Percentiles rank a stretch among this genome's conserved stretches.
Evolutionary conservation across 768 basidiomycete species (phyloP).

Genomic region (Coprinellus micaceus): DNA sequence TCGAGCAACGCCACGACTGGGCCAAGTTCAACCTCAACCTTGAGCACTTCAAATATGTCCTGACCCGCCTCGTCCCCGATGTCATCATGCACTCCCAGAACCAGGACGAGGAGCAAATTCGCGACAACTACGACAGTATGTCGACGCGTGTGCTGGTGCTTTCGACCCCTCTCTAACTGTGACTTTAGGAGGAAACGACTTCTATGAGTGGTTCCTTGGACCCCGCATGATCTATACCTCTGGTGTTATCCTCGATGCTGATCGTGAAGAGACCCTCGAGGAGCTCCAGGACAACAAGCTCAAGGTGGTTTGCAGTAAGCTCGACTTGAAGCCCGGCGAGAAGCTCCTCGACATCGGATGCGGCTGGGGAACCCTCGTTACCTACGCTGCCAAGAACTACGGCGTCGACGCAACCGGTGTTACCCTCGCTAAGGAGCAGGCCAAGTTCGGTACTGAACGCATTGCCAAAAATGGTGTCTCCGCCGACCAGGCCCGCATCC

Average conservation of each 20-base stretch:
- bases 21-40: constrained; percentile 86
- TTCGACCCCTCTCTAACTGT: neutral
- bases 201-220: constrained; percentile 94
- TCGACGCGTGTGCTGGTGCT: constrained; percentile 10
- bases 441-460: constrained; percentile 87
- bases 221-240: constrained; percentile 98
- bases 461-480: constrained; percentile 76
- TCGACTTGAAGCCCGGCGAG: constrained; percentile 84
- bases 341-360: constrained; percentile 82
- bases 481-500: constrained; percentile 75
- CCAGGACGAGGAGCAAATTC: constrained; percentile 95
- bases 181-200: constrained; percentile 81
- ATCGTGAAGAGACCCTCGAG: constrained; percentile 78
- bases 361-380: constrained; percentile 94
- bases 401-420: constrained; percentile 95
- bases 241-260: constrained; percentile 74
- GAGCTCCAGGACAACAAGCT: constrained; percentile 98
- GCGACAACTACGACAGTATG: constrained; percentile 91
- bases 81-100: constrained; percentile 85
- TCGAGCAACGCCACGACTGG: constrained; percentile 97
- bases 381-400: constrained; percentile 96
- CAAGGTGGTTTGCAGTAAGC: constrained; percentile 90
- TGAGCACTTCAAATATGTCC: constrained; percentile 92
- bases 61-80: constrained; percentile 85
- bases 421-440: constrained; percentile 87